Evolutionary conservation across 192 early-diverging fungal genomes (phyloP).

Genomic region (Backusella circina): DNA sequence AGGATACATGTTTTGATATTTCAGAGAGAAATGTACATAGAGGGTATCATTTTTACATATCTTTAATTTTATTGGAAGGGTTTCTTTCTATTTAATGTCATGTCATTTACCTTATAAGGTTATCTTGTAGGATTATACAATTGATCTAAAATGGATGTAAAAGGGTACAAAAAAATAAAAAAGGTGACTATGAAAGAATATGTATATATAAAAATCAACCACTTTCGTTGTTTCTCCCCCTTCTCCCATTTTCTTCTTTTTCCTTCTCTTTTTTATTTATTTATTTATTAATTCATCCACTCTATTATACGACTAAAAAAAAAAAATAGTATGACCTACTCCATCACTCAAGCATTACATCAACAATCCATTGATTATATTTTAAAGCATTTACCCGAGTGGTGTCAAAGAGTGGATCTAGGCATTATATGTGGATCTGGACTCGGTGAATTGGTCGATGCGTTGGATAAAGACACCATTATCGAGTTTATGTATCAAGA

Average conservation of each 20-base stretch:
- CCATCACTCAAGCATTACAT: neutral
- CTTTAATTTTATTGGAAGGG: neutral
- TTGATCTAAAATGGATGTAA: neutral
- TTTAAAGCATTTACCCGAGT: conserved; percentile 6
- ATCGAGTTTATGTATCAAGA: conserved; percentile 69
- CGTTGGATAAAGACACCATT: conserved; percentile 48
- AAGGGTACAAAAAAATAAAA: neutral
- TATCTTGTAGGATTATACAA: too few species aligned
- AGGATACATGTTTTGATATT: too few species aligned
- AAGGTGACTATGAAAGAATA: neutral
- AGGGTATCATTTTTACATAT: too few species aligned
- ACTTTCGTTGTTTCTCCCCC: neutral
- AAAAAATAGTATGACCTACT: neutral
- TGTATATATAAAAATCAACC: neutral
- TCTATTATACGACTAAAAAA: too few species aligned
- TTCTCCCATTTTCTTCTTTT: neutral
- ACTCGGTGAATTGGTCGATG: conserved; percentile 72
- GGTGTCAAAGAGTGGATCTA: conserved; percentile 50
- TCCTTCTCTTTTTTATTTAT: neutral
- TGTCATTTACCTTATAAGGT: neutral
- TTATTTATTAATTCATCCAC: neutral
- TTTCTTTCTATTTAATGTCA: neutral
- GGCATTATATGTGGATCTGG: conserved; percentile 85
- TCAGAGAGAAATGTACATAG: too few species aligned
- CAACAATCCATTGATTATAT: conserved; percentile 1